Base-by-base conservation (phyloP, 495 filamentous ascomycete genomes). In the Bathelium albidoporum region DNA sequence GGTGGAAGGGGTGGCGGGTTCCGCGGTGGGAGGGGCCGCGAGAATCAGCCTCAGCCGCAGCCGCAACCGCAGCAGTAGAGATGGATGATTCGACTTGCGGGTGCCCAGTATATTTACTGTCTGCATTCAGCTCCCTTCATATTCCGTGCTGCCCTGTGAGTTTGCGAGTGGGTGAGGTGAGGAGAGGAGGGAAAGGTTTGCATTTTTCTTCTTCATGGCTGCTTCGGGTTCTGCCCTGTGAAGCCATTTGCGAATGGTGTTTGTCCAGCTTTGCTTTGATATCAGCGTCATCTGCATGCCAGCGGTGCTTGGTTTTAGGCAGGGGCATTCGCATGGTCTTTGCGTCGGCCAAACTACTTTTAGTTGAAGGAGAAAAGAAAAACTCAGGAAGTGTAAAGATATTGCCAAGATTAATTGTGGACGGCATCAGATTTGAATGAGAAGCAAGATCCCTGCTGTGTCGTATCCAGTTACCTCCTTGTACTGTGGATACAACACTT, bases 1-100 rank as follows among this genome's bases (percentile, higher is more conserved):
- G 66, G 66, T 58, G 66, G 66, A 12, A 53, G 65, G 34, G 65
- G 65, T 32, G 41, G 65, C n/a, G 61, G 65, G 11, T 22, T 34
- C 24, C 26, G 63, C 11, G 59, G 59, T 26, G 63, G 58, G 49
- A n/a, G 49, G 26, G 49, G 49, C 22, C 26, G 49, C 9, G 49
- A 55, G 20, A 29, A 26, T 49, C 5, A 14, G 3, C 49, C 12
- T n/a, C 20, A 55, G 49, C 16, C n/a, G n/a, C n/a, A n/a, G n/a
- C n/a, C n/a, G n/a, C n/a, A n/a, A n/a, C n/a, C n/a, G n/a, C n/a
- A n/a, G n/a, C n/a, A n/a, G n/a, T n/a, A n/a, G n/a, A 55, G 49
- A 28, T n/a, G 20, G 11, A 29, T 10, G 43, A 18, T 18, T 18
- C 4, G n/a, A n/a, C 11, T 3, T 49, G n/a, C 20, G 43, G 43